Evolutionary conservation across 441 rosid species (phyloP).

Genomic region (Pelargonium australe): DNA sequence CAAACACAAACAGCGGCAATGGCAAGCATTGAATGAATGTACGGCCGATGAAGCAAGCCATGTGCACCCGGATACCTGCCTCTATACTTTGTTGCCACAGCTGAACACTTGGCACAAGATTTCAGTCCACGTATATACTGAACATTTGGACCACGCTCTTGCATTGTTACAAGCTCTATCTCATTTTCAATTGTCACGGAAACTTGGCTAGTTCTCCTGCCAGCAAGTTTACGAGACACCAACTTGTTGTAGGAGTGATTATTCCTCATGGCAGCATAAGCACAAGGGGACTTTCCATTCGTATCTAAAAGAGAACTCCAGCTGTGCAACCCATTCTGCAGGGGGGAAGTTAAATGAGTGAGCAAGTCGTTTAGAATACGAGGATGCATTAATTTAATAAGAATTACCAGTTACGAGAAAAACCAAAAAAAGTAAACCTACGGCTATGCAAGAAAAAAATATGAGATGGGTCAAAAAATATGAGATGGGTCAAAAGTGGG

Average conservation of each 20-base stretch:
- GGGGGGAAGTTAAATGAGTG: background rate
- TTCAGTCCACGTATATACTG: slow-evolving; percentile 20
- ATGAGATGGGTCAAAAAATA: too few relatives aligned
- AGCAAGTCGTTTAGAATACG: background rate
- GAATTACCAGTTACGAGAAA: too few relatives aligned
- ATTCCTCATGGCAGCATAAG: slow-evolving; percentile 57
- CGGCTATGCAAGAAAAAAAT: too few relatives aligned
- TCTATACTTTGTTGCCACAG: slow-evolving; percentile 41
- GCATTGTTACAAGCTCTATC: slow-evolving; percentile 27
- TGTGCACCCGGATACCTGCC: slow-evolving; percentile 43
- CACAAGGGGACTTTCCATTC: slow-evolving; percentile 52
- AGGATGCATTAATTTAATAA: too few relatives aligned
- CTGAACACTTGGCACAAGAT: slow-evolving; percentile 59
- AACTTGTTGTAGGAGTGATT: slow-evolving; percentile 59
- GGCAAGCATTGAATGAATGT: slow-evolving; percentile 77
- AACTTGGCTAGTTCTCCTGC: slow-evolving; percentile 59
- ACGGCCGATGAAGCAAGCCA: slow-evolving; percentile 74
- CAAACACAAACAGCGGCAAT: slow-evolving; percentile 90
- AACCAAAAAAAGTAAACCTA: too few relatives aligned
- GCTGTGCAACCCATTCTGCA: slow-evolving; percentile 63
- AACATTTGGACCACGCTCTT: slow-evolving; percentile 15
- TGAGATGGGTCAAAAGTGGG: too few relatives aligned
- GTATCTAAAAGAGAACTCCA: slow-evolving; percentile 63
- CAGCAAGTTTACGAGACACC: slow-evolving; percentile 59
- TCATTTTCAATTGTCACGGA: slow-evolving; percentile 44